These are phyloP conservation scores for Ustilago crameri DNA, from an alignment of 1,284 basidiomycete genomes.

Conservation along the genomic window DNA sequence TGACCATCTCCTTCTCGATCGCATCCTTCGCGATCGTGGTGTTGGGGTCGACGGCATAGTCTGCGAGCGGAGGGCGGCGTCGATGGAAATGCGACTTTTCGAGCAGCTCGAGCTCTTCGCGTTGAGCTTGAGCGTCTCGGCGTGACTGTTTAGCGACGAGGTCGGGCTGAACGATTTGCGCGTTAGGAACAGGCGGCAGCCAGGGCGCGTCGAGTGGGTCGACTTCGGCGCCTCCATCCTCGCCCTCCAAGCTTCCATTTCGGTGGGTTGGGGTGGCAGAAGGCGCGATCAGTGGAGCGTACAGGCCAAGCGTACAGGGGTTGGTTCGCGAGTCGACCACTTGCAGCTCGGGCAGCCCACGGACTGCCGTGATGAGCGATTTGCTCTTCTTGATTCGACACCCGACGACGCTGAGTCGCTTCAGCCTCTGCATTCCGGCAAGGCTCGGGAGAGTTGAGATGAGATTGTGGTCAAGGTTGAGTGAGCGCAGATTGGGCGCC, in stretches of 20 bases:
- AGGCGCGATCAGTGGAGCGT: constrained; percentile 58
- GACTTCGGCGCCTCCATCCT: constrained; percentile 7
- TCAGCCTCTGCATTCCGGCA: constrained; percentile 50
- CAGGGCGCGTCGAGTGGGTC: constrained; percentile 11
- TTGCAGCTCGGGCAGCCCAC: constrained; percentile 50
- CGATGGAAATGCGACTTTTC: constrained; percentile 67
- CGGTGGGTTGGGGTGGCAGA: constrained; percentile 7
- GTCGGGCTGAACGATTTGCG: constrained; percentile 60
- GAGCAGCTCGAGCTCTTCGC: constrained; percentile 34
- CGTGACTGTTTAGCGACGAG: constrained; percentile 13
- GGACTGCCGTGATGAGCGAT: constrained; percentile 49
- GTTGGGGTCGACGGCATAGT: constrained; percentile 31
- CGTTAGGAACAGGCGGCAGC: constrained; percentile 61
- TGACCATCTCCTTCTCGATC: constrained; percentile 22
- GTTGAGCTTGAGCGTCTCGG: constrained; percentile 19
- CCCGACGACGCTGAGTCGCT: constrained; percentile 62
- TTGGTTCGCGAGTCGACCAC: constrained; percentile 64
- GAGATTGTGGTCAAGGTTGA: constrained; percentile 74
- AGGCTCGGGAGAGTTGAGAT: constrained; percentile 55
- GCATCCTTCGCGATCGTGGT: constrained; percentile 23
- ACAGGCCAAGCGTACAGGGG: constrained; percentile 64
- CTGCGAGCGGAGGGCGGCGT: constrained; percentile 37
- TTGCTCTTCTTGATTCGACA: constrained; percentile 58
- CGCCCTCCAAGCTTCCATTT: constrained; percentile 1
- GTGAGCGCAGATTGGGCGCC: constrained; percentile 85